These are phyloP conservation scores for Xerocomellus chrysenteron DNA, from an alignment of 768 basidiomycete species.

Conservation along the genomic window DNA sequence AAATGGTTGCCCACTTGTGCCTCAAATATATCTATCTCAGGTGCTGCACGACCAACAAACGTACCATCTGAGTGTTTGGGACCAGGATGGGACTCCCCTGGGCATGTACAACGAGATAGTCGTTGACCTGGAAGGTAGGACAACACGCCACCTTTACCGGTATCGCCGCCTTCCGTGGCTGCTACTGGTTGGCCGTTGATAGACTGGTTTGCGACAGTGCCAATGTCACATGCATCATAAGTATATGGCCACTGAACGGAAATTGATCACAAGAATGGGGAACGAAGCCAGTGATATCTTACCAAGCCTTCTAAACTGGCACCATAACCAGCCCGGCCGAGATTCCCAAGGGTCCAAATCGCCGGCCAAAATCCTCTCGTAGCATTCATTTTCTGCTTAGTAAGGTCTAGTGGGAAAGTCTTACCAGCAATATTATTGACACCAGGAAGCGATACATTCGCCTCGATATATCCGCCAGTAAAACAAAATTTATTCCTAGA, in stretches of 20 bases:
- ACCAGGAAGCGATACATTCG: slow-evolving; percentile 63
- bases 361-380: slow-evolving; percentile 49
- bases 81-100: slow-evolving; percentile 80
- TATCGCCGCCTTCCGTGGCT: slow-evolving; percentile 60
- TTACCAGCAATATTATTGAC: slow-evolving; percentile 57
- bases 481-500: slow-evolving; percentile 89
- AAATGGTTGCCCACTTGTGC: slow-evolving; percentile 48
- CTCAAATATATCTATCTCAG: slow-evolving; percentile 91
- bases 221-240: slow-evolving; percentile 78
- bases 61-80: slow-evolving; percentile 71
- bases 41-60: slow-evolving; percentile 79
- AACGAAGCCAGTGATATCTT: slow-evolving; percentile 9
- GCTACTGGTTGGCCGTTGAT: slow-evolving; percentile 64
- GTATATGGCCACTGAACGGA: slow-evolving; percentile 59
- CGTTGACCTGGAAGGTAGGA: slow-evolving; percentile 81
- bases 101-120: slow-evolving; percentile 84
- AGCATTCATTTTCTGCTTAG: slow-evolving; percentile 2
- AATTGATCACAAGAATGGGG: not conserved
- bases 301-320: slow-evolving; percentile 57
- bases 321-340: slow-evolving; percentile 68
- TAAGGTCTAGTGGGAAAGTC: not conserved
- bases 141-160: slow-evolving; percentile 43
- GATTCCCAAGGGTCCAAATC: slow-evolving; percentile 59
- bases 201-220: slow-evolving; percentile 81
- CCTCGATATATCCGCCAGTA: slow-evolving; percentile 76